A percentile compares a stretch with the other conserved stretches of the same genome.
Evolutionary conservation across 208 protist genomes (phyloP).

Genomic region (Trypanosoma mega): DNA sequence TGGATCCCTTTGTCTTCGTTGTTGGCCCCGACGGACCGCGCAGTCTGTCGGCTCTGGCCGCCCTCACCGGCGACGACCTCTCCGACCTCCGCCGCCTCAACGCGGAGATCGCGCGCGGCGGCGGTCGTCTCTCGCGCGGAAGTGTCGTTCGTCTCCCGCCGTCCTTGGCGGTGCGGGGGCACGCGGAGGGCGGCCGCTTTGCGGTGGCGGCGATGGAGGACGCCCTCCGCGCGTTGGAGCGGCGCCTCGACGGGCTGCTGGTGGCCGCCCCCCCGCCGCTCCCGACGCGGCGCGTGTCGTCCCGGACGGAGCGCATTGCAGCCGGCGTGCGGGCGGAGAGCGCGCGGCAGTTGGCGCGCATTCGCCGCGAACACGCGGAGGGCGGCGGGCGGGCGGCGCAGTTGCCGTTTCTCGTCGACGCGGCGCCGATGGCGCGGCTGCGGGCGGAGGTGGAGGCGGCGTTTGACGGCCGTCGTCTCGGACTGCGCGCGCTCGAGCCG

Average conservation of each 20-base stretch:
- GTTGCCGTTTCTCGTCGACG: constrained; percentile 63
- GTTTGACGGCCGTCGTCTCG: constrained; percentile 30
- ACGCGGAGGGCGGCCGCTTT: constrained; percentile 42
- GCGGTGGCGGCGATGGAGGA: constrained; percentile 42
- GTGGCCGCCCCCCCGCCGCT: constrained; percentile 17
- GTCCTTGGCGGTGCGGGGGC: constrained; percentile 18
- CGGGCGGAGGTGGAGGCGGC: constrained; percentile 26
- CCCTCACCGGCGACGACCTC: constrained; percentile 15
- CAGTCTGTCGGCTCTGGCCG: constrained; percentile 14
- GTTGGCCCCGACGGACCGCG: not conserved
- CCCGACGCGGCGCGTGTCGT: constrained; percentile 43
- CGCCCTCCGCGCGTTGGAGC: constrained; percentile 37
- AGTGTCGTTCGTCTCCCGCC: constrained; percentile 48
- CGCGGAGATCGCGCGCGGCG: constrained; percentile 27
- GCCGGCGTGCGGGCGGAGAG: constrained; percentile 42
- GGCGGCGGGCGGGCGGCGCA: constrained; percentile 30
- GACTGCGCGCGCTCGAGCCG: constrained; percentile 8
- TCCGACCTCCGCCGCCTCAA: constrained; percentile 59
- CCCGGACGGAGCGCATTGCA: constrained; percentile 56
- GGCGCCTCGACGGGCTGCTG: constrained; percentile 29
- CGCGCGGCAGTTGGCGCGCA: constrained; percentile 43
- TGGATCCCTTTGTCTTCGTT: constrained; percentile 27
- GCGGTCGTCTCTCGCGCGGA: constrained; percentile 34
- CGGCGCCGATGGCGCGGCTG: constrained; percentile 34
- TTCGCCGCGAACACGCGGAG: constrained; percentile 29